Base-by-base conservation (phyloP, 2,329 filamentous ascomycete genomes). In the Seiridium cupressi region DNA sequence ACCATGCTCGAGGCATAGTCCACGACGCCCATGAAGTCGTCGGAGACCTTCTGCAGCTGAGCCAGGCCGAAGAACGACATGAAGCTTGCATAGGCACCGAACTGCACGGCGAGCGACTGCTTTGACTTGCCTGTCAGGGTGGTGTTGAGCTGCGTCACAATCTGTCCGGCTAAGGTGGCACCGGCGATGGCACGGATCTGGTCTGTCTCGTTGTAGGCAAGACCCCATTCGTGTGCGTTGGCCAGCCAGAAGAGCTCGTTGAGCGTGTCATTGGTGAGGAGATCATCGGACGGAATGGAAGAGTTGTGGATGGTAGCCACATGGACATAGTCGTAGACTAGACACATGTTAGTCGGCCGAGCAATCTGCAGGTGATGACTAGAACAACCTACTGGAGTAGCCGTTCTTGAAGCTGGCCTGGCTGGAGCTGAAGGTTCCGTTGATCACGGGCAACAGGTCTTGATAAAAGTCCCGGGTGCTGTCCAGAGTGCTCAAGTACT, bases 1-100 rank as follows among this genome's bases (percentile, higher is more conserved):
- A 81, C 81, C 84, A 96, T 92, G 64, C 87, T 87, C 3, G 88
- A 89, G 4, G 92, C 92, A 69, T 97, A 97, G 76, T 93, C 89
- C n/a, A 89, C 87, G 10, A 97, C 79, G 58, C 90, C 90, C 61
- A 78, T 87, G 78, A 97, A 96, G 72, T 90, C 78, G 1, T 76
- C 66, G 61, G 81, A 84, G 2, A 77, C 81, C 10, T 74, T 69
- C 5, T 78, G 76, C 59, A 88, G 79, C 62, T 80, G 72, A 5
- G 84, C 76, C 18, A 87, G 79, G 6, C 85, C 85, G 70, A 89
- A 89, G 76, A 88, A 88, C 59, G 84, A 81, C 70, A 85, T 79
- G 74, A 89, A 88, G 60, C 81, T 80, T 58, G 76, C 84, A 70
- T 88, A 88, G 64, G 84, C 83, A 63, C 85, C 85, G 65, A 88